Percentiles rank a stretch among this genome's conserved stretches.
phyloP scores from a whole-genome alignment of 345 rosid species.

The Eucalyptus virginea region DNA sequence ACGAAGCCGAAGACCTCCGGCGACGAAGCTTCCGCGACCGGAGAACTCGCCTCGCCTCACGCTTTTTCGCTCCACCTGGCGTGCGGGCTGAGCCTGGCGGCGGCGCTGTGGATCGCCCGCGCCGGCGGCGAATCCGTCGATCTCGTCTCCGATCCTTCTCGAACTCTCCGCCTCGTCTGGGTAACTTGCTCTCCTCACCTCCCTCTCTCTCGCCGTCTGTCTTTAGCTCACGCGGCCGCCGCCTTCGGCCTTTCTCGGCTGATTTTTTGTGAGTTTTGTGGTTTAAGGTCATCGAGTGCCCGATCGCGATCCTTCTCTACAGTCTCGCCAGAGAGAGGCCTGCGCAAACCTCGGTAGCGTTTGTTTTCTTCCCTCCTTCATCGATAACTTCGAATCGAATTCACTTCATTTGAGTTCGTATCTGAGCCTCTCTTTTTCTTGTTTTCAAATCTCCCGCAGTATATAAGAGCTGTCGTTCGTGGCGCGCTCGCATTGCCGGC shows the following conservation, averaged over 20 bases:
- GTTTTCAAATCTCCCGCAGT: conserved; percentile 23
- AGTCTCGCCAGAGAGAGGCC: conserved; percentile 43
- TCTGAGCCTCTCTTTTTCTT: background rate
- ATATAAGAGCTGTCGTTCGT: conserved; percentile 40
- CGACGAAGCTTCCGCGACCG: background rate
- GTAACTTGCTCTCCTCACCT: conserved; percentile 6
- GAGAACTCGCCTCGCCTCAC: conserved; percentile 1
- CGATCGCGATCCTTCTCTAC: conserved; percentile 38
- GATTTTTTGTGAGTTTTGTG: background rate
- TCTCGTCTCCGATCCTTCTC: conserved; percentile 52
- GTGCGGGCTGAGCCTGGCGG: conserved; percentile 27
- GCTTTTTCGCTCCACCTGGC: conserved; percentile 20
- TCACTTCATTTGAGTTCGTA: background rate
- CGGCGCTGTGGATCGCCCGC: conserved; percentile 38
- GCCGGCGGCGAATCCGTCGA: conserved; percentile 22
- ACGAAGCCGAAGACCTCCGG: background rate
- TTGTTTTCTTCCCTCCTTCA: background rate
- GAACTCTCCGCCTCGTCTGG: conserved; percentile 50
- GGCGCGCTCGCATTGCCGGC: conserved; percentile 51
- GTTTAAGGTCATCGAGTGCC: conserved; percentile 31
- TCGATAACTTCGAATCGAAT: background rate
- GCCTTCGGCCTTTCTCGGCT: background rate
- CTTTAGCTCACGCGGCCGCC: background rate
- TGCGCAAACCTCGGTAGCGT: conserved; percentile 46
- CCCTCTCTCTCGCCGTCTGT: background rate